Evolutionary conservation across 1,284 basidiomycete species (phyloP).

Genomic region (Tylopilus orsonianus): DNA sequence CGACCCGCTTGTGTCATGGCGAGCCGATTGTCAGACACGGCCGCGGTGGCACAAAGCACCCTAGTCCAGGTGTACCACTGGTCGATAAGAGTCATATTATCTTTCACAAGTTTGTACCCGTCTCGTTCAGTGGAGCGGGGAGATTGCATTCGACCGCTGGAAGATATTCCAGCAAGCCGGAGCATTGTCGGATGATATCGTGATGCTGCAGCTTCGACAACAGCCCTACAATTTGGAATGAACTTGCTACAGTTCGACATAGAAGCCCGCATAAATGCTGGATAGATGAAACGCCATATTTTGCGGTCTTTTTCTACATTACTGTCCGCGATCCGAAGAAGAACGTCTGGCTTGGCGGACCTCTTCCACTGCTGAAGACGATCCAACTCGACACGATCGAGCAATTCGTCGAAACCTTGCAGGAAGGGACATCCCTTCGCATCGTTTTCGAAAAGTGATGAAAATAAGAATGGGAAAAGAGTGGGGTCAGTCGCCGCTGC

Average conservation of each 20-base stretch:
- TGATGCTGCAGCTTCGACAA: conserved; percentile 61
- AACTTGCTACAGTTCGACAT: conserved; percentile 48
- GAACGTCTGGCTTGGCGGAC: conserved; percentile 49
- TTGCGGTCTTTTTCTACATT: conserved; percentile 59
- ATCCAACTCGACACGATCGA: conserved; percentile 57
- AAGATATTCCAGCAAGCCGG: conserved; percentile 64
- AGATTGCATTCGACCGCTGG: conserved; percentile 40
- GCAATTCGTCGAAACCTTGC: conserved; percentile 63
- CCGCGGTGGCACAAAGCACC: conserved; percentile 77
- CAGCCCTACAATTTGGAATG: conserved; percentile 55
- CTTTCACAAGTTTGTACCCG: conserved; percentile 51
- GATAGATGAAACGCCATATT: conserved; percentile 72
- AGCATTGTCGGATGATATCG: conserved; percentile 69
- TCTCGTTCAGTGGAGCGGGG: conserved; percentile 50
- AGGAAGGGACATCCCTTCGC: conserved; percentile 43
- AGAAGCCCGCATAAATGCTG: conserved; percentile 57
- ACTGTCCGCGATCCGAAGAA: conserved; percentile 68
- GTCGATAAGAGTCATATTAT: conserved; percentile 67
- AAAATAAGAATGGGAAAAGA: conserved; percentile 39
- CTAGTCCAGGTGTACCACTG: conserved; percentile 91
- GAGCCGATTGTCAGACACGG: conserved; percentile 63
- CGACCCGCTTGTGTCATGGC: conserved; percentile 54
- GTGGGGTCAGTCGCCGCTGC: conserved; percentile 26
- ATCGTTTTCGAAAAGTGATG: conserved; percentile 40
- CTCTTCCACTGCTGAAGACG: conserved; percentile 65